Conservation (phyloP, 2,329 filamentous ascomycete species). For the Claviceps africana region DNA sequence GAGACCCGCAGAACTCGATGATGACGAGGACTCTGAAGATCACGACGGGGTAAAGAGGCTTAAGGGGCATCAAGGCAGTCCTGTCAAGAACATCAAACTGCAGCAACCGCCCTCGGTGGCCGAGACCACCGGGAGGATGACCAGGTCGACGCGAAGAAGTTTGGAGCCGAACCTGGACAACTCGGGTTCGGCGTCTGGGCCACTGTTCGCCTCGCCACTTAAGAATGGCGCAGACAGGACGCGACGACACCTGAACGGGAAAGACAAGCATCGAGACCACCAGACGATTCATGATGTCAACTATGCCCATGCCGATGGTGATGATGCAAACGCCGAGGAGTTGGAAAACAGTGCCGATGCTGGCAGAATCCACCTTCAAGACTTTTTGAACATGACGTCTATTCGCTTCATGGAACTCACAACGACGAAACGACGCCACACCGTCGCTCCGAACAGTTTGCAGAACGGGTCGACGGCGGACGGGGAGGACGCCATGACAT, state of each 20-base stretch:
- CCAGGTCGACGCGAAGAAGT: conserved; percentile 34
- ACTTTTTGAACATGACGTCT: conserved; percentile 88
- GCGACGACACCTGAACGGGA: conserved; percentile 40
- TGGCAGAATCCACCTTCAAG: conserved; percentile 64
- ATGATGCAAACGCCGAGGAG: conserved; percentile 27
- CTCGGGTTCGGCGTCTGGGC: conserved; percentile 28
- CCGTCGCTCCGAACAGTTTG: conserved; percentile 45
- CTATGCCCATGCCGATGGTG: conserved; percentile 26
- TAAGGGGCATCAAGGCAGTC: conserved; percentile 58
- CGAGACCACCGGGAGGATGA: conserved; percentile 48
- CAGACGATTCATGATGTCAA: conserved; percentile 30
- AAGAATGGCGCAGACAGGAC: conserved; percentile 34
- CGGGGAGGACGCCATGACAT: conserved; percentile 37
- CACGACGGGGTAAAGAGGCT: conserved; percentile 52
- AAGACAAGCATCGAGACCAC: conserved; percentile 38
- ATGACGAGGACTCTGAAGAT: conserved; percentile 46
- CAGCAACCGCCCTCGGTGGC: conserved; percentile 55
- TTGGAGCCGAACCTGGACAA: conserved; percentile 28
- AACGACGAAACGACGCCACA: conserved; percentile 87
- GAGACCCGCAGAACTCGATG: conserved; percentile 56
- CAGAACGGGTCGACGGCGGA: conserved; percentile 27
- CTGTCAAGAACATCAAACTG: conserved; percentile 60
- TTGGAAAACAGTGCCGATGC: conserved; percentile 36
- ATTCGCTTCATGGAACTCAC: conserved; percentile 98
- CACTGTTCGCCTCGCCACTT: conserved; percentile 31